Percentiles rank a stretch among this genome's conserved stretches.
These are phyloP conservation scores for Jatropha curcas DNA, from an alignment of 345 rosid genomes.

Conservation along the genomic window DNA sequence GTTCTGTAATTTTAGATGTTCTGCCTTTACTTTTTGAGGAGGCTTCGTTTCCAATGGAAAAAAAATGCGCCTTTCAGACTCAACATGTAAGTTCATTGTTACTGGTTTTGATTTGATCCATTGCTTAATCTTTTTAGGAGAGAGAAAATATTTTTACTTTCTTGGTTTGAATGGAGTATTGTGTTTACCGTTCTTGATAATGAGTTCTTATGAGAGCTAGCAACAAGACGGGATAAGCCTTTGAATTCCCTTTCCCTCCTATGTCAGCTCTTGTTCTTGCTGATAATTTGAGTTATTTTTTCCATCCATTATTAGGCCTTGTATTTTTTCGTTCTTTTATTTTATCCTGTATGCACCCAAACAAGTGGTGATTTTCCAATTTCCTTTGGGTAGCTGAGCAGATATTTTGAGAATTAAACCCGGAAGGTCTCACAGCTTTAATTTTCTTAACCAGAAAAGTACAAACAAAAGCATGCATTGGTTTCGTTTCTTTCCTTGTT, in stretches of 20 bases:
- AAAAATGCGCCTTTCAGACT: slow-evolving; percentile 42
- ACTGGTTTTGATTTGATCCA: neutral
- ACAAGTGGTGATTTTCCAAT: no score
- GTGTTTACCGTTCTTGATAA: neutral
- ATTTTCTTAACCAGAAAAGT: neutral
- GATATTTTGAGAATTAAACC: neutral
- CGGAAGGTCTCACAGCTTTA: neutral
- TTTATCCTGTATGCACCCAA: neutral
- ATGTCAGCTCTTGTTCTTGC: neutral
- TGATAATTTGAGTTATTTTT: neutral
- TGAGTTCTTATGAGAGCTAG: neutral
- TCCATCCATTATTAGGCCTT: neutral
- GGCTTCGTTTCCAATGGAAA: slow-evolving; percentile 40
- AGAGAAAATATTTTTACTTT: neutral
- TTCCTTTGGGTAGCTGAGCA: neutral
- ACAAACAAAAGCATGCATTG: neutral
- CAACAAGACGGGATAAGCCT: neutral
- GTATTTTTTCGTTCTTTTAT: neutral
- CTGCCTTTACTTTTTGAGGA: slow-evolving; percentile 58
- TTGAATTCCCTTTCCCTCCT: neutral
- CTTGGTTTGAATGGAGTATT: neutral
- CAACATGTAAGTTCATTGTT: slow-evolving; percentile 36
- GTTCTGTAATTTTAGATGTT: slow-evolving; percentile 45
- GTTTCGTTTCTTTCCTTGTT: neutral
- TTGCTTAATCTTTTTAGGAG: neutral